Conservation (phyloP, 2,329 filamentous ascomycete genomes). For the Beauveria pseudobassiana region DNA sequence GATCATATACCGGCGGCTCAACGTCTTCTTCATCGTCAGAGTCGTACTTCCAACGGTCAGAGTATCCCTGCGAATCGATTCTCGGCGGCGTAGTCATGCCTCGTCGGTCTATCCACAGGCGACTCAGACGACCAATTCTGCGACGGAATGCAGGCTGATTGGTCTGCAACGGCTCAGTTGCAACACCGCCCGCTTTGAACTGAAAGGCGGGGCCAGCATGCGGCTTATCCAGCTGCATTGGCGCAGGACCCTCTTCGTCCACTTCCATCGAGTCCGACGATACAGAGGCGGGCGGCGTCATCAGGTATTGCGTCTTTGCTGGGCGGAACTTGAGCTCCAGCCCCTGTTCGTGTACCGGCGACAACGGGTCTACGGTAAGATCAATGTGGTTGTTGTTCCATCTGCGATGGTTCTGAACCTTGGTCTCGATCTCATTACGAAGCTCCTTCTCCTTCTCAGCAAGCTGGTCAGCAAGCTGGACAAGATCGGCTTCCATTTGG, state of each 20-base stretch:
- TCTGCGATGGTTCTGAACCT: slow-evolving; percentile 78
- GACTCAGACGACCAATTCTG: slow-evolving; percentile 75
- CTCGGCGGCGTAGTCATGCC: slow-evolving; percentile 48
- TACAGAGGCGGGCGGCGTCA: slow-evolving; percentile 55
- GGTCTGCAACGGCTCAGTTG: slow-evolving; percentile 30
- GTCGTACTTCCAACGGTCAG: slow-evolving; percentile 79
- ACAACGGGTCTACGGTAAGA: slow-evolving; percentile 76
- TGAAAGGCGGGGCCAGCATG: slow-evolving; percentile 32
- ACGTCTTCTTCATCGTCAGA: slow-evolving; percentile 74
- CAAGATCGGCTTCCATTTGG: slow-evolving; percentile 68
- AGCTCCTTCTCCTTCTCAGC: slow-evolving; percentile 78
- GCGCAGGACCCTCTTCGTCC: slow-evolving; percentile 40
- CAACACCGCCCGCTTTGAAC: slow-evolving; percentile 35
- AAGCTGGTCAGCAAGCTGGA: slow-evolving; percentile 66
- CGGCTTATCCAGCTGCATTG: slow-evolving; percentile 30
- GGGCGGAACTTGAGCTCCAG: slow-evolving; percentile 60
- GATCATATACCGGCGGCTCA: slow-evolving; percentile 63
- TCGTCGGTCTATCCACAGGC: slow-evolving; percentile 82
- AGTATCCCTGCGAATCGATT: slow-evolving; percentile 36
- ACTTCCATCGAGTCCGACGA: slow-evolving; percentile 50
- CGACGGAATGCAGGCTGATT: slow-evolving; percentile 66
- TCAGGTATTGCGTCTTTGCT: slow-evolving; percentile 63
- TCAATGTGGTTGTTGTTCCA: slow-evolving; percentile 92
- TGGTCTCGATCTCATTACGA: slow-evolving; percentile 73
- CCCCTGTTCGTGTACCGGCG: slow-evolving; percentile 61